Base-by-base conservation (phyloP, 306 rosid genomes). In the Comarum palustre region DNA sequence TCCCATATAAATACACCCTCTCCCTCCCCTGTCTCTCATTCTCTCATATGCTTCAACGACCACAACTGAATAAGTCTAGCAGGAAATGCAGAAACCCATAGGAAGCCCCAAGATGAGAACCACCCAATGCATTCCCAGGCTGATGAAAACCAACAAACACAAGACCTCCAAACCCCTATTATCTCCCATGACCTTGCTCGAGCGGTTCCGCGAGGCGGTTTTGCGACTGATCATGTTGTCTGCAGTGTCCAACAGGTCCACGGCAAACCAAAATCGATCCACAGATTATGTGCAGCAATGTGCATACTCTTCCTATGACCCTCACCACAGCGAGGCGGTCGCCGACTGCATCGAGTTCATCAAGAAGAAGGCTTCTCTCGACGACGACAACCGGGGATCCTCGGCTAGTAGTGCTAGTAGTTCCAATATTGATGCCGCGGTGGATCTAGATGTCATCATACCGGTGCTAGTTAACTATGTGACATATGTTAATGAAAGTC, bases 311-410 rank as follows among this genome's bases (percentile, higher is more conserved):
- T 73, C 79, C 2, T 59, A 71, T 32, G 90, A 90, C 41, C 70
- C 88, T 73, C 90, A 86, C 78, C 90, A 82, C 47, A 89, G 78
- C 52, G 92, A 93, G 85, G 98, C 96, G 5, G 97, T 90, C 1
- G 90, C 96, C 8, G 97, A 93, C 47, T 93, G 97, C 84, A 93
- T 93, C 7, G 96, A 93, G 82, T 93, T 93, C 62, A 90, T 93
- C 54, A 93, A 89, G 90, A 85, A 85, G 70, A 93, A 81, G 62
- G 87, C 94, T 2, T 67, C 74, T 4, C 22, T 81, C 6, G 86
- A 71, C 17, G 66, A 83, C 4, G 73, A 68, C 3, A 72, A 69
- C 73, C 79, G 54, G 4, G 75, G 48, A 73, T 75, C 83, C 57
- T 66, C 76, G 8, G 69, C 73, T n/a, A 70, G 76, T 22, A 20